These are phyloP conservation scores for Acorus calamus DNA, from an alignment of 106 monocot genomes.

Conservation along the genomic window DNA sequence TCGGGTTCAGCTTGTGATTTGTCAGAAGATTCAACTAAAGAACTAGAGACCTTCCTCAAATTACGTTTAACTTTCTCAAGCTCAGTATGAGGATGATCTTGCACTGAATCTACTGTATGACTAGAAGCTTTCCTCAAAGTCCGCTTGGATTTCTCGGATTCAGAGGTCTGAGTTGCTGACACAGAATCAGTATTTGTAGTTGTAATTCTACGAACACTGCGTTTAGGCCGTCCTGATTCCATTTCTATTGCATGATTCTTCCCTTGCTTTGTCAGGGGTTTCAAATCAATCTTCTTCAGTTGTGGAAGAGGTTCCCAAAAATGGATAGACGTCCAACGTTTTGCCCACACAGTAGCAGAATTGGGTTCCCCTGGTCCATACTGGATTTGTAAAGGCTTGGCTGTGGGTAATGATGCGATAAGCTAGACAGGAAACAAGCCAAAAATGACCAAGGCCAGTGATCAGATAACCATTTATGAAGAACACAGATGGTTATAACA, in stretches of 20 bases:
- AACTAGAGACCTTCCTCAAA: slow-evolving; percentile 72
- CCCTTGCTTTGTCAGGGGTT: slow-evolving; percentile 33
- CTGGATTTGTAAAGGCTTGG: slow-evolving; percentile 47
- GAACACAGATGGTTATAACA: no score
- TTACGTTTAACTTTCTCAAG: slow-evolving; percentile 92
- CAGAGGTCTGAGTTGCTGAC: slow-evolving; percentile 11
- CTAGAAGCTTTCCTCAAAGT: slow-evolving; percentile 32
- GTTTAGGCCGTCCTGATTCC: slow-evolving; percentile 64
- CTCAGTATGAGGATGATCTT: slow-evolving; percentile 67
- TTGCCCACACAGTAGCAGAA: slow-evolving; percentile 59
- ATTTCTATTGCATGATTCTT: slow-evolving; percentile 37
- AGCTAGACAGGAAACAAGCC: slow-evolving; percentile 31
- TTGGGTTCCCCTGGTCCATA: slow-evolving; percentile 47
- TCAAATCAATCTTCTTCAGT: slow-evolving; percentile 31
- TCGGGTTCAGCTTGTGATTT: slow-evolving; percentile 24
- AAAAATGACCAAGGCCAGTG: background rate
- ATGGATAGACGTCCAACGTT: slow-evolving; percentile 56
- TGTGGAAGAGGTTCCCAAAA: slow-evolving; percentile 50
- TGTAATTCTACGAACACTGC: slow-evolving; percentile 28
- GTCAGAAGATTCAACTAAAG: slow-evolving; percentile 31
- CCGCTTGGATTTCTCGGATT: slow-evolving; percentile 39
- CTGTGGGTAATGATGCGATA: slow-evolving; percentile 30
- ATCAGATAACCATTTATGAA: no score
- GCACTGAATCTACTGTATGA: slow-evolving; percentile 24
- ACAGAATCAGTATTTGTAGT: slow-evolving; percentile 17